A percentile compares a stretch with the other conserved stretches of the same genome.
Conservation (phyloP, 2,329 filamentous ascomycete species). For the Clathrospora elynae region DNA sequence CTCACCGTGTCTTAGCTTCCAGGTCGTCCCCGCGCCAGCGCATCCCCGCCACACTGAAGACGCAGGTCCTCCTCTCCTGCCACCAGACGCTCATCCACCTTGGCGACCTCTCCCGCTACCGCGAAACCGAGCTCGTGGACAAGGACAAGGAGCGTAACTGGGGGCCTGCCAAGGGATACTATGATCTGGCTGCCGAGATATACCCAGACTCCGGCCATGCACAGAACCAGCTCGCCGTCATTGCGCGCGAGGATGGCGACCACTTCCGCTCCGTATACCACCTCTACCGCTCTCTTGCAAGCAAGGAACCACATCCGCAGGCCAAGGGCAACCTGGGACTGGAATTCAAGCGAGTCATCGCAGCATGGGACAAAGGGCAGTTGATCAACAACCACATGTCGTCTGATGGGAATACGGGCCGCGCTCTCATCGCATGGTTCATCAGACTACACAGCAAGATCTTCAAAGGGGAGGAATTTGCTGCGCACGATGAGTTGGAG, state of each 20-base stretch:
- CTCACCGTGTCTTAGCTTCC: conserved; percentile 49
- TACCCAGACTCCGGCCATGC: conserved; percentile 79
- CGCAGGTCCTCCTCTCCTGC: conserved; percentile 72
- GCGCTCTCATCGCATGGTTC: conserved; percentile 79
- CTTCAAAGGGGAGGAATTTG: conserved; percentile 75
- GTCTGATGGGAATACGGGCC: conserved; percentile 57
- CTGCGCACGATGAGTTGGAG: conserved; percentile 79
- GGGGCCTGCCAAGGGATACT: conserved; percentile 81
- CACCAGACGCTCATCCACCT: conserved; percentile 83
- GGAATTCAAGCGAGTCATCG: conserved; percentile 72
- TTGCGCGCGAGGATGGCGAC: conserved; percentile 76
- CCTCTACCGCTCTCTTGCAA: conserved; percentile 80
- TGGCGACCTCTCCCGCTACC: conserved; percentile 88
- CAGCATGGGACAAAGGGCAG: conserved; percentile 62
- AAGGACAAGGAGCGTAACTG: conserved; percentile 75
- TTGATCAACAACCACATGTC: conserved; percentile 51
- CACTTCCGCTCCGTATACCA: conserved; percentile 88
- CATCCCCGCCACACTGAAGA: conserved; percentile 58
- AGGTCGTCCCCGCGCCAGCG: conserved; percentile 35
- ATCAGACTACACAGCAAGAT: conserved; percentile 83
- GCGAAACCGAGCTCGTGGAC: conserved; percentile 69
- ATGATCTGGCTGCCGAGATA: conserved; percentile 78
- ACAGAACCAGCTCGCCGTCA: conserved; percentile 88
- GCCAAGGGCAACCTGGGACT: conserved; percentile 77
- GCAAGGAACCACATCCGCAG: conserved; percentile 73